Evolutionary conservation across 192 early-diverging fungal genomes (phyloP).

Genomic region (Entophlyctis luteolus): DNA sequence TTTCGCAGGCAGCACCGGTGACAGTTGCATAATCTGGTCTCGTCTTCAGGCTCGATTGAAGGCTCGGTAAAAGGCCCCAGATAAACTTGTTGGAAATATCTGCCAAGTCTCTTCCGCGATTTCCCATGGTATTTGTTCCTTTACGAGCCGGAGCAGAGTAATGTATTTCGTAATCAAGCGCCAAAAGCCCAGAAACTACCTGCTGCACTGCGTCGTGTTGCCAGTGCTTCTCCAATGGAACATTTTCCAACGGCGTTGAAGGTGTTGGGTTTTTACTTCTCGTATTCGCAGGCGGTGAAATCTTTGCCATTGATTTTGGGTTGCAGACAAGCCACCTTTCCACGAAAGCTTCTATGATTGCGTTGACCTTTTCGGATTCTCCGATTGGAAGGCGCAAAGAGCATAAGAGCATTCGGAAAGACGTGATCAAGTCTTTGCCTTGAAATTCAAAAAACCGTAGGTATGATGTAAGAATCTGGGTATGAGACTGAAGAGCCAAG

Average conservation of each 20-base stretch:
- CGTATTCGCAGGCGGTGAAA: conserved; percentile 2
- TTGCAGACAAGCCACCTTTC: conserved; percentile 1
- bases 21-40: neutral
- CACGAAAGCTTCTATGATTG: conserved; percentile 12
- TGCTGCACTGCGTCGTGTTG: conserved; percentile 14
- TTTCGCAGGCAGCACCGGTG: neutral
- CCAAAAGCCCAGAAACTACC: conserved; percentile 7
- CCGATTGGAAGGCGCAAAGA: neutral
- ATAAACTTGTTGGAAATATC: conserved; percentile 4
- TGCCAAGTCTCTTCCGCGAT: too few species aligned
- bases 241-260: too few species aligned
- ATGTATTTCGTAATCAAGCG: conserved; percentile 13
- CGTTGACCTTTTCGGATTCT: conserved; percentile 16
- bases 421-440: neutral
- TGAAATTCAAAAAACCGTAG: neutral
- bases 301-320: conserved; percentile 16
- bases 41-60: neutral
- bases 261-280: too few species aligned
- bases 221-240: too few species aligned
- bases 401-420: conserved; percentile 7
- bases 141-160: neutral
- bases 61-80: neutral
- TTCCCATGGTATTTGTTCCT: too few species aligned
- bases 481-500: neutral
- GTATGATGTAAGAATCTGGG: neutral